Evolutionary conservation across 2,329 filamentous ascomycete species (phyloP), one percentile per base, ranked within the genome.

Genomic region (Thielaviopsis musarum): DNA sequence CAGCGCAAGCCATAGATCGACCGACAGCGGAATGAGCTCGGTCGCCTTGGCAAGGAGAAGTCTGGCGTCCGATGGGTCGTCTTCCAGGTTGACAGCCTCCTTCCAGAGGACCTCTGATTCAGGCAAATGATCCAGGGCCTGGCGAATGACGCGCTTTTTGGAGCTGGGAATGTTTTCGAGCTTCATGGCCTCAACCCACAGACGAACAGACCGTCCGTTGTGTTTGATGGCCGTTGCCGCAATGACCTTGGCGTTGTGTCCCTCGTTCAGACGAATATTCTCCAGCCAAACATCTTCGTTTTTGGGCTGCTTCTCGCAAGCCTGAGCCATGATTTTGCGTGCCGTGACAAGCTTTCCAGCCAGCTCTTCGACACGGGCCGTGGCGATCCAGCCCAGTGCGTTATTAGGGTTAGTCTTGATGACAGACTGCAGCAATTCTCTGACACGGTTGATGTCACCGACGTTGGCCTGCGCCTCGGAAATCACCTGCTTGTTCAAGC

Each of bases 21-120:
- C 85, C 0, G 91, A 95, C 6, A 94, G 77, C 0, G 91, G 91
- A 59, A 98, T 95, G 61, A 96, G 86, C 66, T 98, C 91, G 0
- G 91, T 95, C 0, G 94, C 94, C 72, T 96, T 96, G 54, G 90
- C 91, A 54, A 98, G 80, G 59, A 98, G 77, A 59, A 98, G 75
- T 63, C 85, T 84, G 4, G 94, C 94, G 73, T 96, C 90, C 30
- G 85, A 86, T 0, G 87, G 81, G 65, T 95, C 86, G 67, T 96
- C 91, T 68, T 97, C 93, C 59, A 97, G 74, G 65, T 97, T 97
- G 63, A 98, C 91, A 5, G 91, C 86, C 69, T 94, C 90, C 69
- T 97, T 98, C 93, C 93, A 98, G n/a, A 98, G 79, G 51, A 88
- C 85, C 54, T 97, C 93, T 0, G 91, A 97, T 67, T 95, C 89